These are phyloP conservation scores for Fusarium chuoi DNA, from an alignment of 2,329 filamentous ascomycete genomes.

Conservation along the genomic window DNA sequence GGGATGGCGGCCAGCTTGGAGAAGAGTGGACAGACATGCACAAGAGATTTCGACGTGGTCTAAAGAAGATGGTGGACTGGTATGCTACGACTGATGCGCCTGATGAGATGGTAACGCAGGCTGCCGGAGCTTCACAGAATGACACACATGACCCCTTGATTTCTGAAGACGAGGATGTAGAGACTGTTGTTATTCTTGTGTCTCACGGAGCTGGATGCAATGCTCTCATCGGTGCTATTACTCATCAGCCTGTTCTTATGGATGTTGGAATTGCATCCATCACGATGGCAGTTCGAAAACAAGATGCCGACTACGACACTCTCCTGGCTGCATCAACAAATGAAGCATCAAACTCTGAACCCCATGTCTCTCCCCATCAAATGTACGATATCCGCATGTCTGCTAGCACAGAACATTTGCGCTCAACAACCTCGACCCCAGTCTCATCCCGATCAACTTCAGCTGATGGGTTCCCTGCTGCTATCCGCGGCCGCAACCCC, in stretches of 20 bases:
- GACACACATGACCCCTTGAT: slow-evolving; percentile 47
- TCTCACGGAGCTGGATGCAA: slow-evolving; percentile 98
- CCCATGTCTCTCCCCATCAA: slow-evolving; percentile 62
- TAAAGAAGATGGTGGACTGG: slow-evolving; percentile 85
- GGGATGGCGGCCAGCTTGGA: slow-evolving; percentile 85
- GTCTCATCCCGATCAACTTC: slow-evolving; percentile 47
- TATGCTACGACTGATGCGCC: slow-evolving; percentile 71
- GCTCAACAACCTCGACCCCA: slow-evolving; percentile 54
- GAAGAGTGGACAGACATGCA: slow-evolving; percentile 99
- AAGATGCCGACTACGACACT: slow-evolving; percentile 52
- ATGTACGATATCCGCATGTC: slow-evolving; percentile 79
- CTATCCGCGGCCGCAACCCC: slow-evolving; percentile 39
- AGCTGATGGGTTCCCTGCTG: slow-evolving; percentile 43
- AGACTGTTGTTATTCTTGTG: slow-evolving; percentile 86
- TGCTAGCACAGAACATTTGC: slow-evolving; percentile 80
- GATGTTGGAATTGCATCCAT: slow-evolving; percentile 91
- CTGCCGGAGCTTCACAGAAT: slow-evolving; percentile 35
- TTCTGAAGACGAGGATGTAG: slow-evolving; percentile 69
- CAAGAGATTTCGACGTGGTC: slow-evolving; percentile 81
- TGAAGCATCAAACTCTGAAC: slow-evolving; percentile 38
- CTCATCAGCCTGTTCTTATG: slow-evolving; percentile 88
- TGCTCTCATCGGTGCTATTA: slow-evolving; percentile 90
- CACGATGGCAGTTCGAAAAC: slow-evolving; percentile 82
- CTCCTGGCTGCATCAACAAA: slow-evolving; percentile 45
- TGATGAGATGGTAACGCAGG: slow-evolving; percentile 60